A percentile compares a stretch with the other conserved stretches of the same genome.
Conservation (phyloP, 2,329 filamentous ascomycete genomes). For the Ophiocordyceps sinensis region DNA sequence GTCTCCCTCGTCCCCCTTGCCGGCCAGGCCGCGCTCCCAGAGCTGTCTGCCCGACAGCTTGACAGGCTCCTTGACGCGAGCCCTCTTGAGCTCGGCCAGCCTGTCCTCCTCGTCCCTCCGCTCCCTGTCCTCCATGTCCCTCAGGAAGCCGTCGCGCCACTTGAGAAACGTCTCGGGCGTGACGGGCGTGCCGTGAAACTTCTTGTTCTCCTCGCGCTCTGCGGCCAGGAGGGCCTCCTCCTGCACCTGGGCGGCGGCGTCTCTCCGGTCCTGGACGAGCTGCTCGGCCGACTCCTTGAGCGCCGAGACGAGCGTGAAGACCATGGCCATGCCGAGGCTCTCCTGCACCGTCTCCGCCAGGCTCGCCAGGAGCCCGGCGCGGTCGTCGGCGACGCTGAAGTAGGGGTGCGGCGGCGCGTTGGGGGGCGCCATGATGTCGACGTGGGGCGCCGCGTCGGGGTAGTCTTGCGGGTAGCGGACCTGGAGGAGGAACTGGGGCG, state of each 20-base stretch:
- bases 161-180: slow-evolving; percentile 72
- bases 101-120: slow-evolving; percentile 59
- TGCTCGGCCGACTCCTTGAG: slow-evolving; percentile 86
- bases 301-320: slow-evolving; percentile 78
- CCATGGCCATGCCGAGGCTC: slow-evolving; percentile 93
- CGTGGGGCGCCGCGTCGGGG: slow-evolving; percentile 70
- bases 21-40: slow-evolving; percentile 61
- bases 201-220: slow-evolving; percentile 88
- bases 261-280: slow-evolving; percentile 60
- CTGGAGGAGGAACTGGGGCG: slow-evolving; percentile 63
- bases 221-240: slow-evolving; percentile 42
- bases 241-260: slow-evolving; percentile 41
- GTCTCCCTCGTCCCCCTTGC: slow-evolving; percentile 50
- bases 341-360: slow-evolving; percentile 71
- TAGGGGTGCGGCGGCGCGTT: slow-evolving; percentile 56
- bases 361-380: slow-evolving; percentile 53
- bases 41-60: slow-evolving; percentile 61
- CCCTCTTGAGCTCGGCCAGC: slow-evolving; percentile 69
- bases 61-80: slow-evolving; percentile 58
- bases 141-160: slow-evolving; percentile 66
- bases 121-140: slow-evolving; percentile 67
- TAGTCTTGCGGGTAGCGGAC: slow-evolving; percentile 85
- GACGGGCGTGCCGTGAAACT: slow-evolving; percentile 84
- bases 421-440: slow-evolving; percentile 64
- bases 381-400: slow-evolving; percentile 72